Percentiles rank a stretch among this genome's conserved stretches.
Evolutionary conservation across 2,329 filamentous ascomycete species (phyloP).

Genomic region (Alternaria ventricosa): DNA sequence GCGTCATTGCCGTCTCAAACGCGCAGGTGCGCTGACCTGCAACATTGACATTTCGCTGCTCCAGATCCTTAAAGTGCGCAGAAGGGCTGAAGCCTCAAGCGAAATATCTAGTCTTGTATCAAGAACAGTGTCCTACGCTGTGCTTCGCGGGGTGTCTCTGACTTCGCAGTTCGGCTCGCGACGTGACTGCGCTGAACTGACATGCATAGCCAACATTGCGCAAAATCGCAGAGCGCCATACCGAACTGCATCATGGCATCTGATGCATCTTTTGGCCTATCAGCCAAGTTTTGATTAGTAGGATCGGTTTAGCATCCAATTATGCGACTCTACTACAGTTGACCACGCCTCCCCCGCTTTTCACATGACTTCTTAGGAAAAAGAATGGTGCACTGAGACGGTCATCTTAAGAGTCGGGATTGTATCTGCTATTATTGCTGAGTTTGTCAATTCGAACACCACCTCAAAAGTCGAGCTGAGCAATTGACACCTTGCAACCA

Average conservation of each 20-base stretch:
- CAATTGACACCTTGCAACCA: background rate
- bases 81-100: background rate
- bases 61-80: background rate
- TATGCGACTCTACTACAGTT: background rate
- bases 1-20: background rate
- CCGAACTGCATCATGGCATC: background rate
- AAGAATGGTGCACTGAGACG: background rate
- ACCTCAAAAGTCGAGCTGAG: accelerated
- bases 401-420: background rate
- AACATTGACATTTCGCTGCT: background rate
- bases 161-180: background rate
- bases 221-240: background rate
- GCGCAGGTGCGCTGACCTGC: background rate
- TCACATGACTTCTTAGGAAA: background rate
- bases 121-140: background rate
- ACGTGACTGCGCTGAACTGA: background rate
- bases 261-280: background rate
- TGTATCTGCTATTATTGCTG: background rate
- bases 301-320: accelerated
- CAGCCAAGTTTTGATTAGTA: background rate
- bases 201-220: background rate
- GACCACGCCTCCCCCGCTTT: background rate
- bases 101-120: background rate
- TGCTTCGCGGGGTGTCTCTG: background rate
- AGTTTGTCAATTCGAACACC: accelerated